Evolutionary conservation across 441 rosid species (phyloP), one percentile per base, ranked within the genome.

Genomic region (Gossypium schwendimanii): DNA sequence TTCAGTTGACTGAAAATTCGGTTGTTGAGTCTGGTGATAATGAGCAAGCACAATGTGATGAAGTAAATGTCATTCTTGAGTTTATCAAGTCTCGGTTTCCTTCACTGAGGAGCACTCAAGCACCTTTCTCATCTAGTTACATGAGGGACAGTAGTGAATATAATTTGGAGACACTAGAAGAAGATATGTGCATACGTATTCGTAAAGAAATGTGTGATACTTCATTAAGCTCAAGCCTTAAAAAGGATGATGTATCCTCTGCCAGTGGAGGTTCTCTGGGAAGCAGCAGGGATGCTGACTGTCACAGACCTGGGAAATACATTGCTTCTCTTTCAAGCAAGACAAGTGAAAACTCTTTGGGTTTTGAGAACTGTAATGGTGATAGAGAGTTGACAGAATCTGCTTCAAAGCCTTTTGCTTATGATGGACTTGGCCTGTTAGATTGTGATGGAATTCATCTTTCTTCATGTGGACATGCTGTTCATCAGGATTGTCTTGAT

Each of bases 391-490:
- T 39, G 58, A 70, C 47, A 66, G 89, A 78, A 64, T 82, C 83
- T 70, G 69, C 77, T 60, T 78, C 83, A 36, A 75, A 79, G 71
- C 68, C 67, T 63, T 69, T 72, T 10, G 65, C 79, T 78, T 83
- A 75, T 82, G 90, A 89, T 85, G 89, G 91, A 77, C 85, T 92
- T 81, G 88, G 92, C 72, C 97, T 91, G 18, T 80, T 74, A 36
- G 96, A 86, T 77, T 90, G 94, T 81, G 98, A 93, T 84, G 99
- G 99, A 39, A 78, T 96, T 78, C 79, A 84, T 86, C 86, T 93
- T 71, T 93, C 94, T 33, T 89, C 99, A 58, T 96, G 99, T 82
- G 97, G 99, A 65, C 98, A 96, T 88, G 91, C 97, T 10, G 98
- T 93, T 76, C 99, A 96, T 86, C 97, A 93, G 79, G 83, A 79